Base-by-base conservation (phyloP, 208 protist species). In the Leishmania arabica region DNA sequence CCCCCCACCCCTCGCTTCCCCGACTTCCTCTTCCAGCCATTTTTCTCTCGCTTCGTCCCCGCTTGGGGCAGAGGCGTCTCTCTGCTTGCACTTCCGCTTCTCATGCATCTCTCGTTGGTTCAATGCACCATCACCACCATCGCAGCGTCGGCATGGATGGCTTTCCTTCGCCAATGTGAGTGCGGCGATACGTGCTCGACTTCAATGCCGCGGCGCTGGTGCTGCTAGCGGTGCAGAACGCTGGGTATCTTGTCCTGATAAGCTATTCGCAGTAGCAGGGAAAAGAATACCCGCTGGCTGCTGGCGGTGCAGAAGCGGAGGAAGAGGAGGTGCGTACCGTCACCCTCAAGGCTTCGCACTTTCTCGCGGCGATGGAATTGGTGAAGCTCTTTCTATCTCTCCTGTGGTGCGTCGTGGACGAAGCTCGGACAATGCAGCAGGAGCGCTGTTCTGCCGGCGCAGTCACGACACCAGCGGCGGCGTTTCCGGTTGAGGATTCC, bases 211-310 rank as follows among this genome's bases (percentile, higher is more conserved):
- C 75, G 19, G 68, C 81, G 3, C 34, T 85, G 9, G 70, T 40
- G 1, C 47, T 81, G n/a, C 81, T 81, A 2, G 68, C 81, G 13
- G 34, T 85, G 11, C 81, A 85, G 24, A 85, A 81, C 58, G 74
- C 76, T 17, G 81, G 81, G 31, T 81, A 81, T 49, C 37, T 85
- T 2, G 51, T 81, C 5, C 21, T 85, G 47, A 81, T 80, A 45
- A 47, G 75, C 68, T 81, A 78, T 34, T 60, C 77, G 1, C 81
- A 85, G 45, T 42, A 58, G 58, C n/a, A 47, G 51, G 54, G 15
- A 0, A 56, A 76, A 21, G 8, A 42, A 0, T 37, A 34, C 13
- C 47, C 49, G 15, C 51, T 47, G n/a, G 21, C 73, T 11, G 73
- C 54, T 19, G 71, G 49, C 49, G 53, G 69, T 13, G 65, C 40